Percentiles rank a stretch among this genome's conserved stretches.
phyloP scores from a whole-genome alignment of 306 rosid species.

The Acmispon strigosus region DNA sequence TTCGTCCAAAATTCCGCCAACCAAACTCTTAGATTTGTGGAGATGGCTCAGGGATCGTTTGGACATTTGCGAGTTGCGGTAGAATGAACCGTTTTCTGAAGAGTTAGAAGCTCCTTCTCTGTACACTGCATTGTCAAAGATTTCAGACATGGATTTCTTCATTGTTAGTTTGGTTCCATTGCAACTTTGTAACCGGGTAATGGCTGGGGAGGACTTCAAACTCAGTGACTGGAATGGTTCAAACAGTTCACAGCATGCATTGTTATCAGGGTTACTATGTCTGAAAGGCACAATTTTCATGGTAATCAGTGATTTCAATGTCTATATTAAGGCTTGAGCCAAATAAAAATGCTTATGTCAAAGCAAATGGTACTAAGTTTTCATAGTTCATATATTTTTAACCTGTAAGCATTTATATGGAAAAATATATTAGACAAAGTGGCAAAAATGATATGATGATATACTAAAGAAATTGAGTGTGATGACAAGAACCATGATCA shows the following conservation, averaged over 20 bases:
- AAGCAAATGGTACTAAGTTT: neutral
- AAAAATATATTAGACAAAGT: neutral
- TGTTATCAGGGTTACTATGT: neutral
- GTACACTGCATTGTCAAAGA: conserved; percentile 31
- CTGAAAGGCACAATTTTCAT: conserved; percentile 25
- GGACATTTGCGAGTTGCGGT: conserved; percentile 10
- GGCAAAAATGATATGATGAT: neutral
- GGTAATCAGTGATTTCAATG: neutral
- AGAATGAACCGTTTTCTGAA: conserved; percentile 29
- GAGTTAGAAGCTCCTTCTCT: conserved; percentile 24
- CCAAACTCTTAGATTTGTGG: conserved; percentile 53
- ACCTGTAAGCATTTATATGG: neutral
- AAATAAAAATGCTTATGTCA: neutral
- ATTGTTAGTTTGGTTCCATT: conserved; percentile 42
- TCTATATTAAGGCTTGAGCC: no score
- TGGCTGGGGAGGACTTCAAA: conserved; percentile 40
- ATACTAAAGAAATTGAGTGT: neutral
- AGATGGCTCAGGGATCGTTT: conserved; percentile 11
- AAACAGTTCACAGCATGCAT: conserved; percentile 27
- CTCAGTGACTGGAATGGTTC: conserved; percentile 44
- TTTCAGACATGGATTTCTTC: conserved; percentile 26
- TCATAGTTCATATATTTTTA: no score
- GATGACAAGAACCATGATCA: no score
- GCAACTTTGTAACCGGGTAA: conserved; percentile 49
- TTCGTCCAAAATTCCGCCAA: conserved; percentile 34